Evolutionary conservation across 805 yeast genomes (phyloP), one percentile per base, ranked within the genome.

Genomic region (Yarrowia alimentaria): DNA sequence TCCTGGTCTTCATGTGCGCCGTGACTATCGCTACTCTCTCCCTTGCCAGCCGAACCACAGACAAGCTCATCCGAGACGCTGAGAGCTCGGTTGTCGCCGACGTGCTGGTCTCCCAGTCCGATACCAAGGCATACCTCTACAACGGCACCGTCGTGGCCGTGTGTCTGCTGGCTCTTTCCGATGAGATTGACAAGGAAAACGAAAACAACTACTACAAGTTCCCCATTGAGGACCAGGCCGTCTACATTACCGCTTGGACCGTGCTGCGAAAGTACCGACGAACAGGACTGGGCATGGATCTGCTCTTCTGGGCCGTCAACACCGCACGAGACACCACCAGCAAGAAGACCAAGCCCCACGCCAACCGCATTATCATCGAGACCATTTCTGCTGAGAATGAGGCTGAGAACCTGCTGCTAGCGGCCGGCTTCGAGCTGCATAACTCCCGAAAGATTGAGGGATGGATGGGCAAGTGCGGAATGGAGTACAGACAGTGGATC

Each of bases 21-120:
- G 49, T 52, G n/a, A 52, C 49, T 11, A 52, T 52, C 9, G 54
- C 54, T 25, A 25, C 53, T n/a, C 26, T 52, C 16, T 52, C 53
- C 2, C 26, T 52, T 5, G 47, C 53, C 9, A 24, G 33, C 16
- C 17, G 53, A 37, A 25, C 53, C 20, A 35, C 52, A 20, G 53
- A 52, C 31, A 37, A 38, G 17, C 38, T 49, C 16, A 38, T 49
- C 16, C 29, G 22, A 17, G 51, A 50, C 38, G 54, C 54, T n/a
- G 54, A 51, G 34, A 13, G 25, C 19, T 47, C 51, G n/a, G 42
- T 47, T 6, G 32, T 47, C 16, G n/a, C 42, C 5, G 51, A 47
- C 11, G 51, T 32, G 17, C 42, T 34, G 13, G 42, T 47, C 11
- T 24, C 50, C n/a, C 50, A 31, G 37, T 43, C 50, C 4, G 50